Evolutionary conservation across 2,329 filamentous ascomycete species (phyloP).

Genomic region (Ophiosphaerella korrae): DNA sequence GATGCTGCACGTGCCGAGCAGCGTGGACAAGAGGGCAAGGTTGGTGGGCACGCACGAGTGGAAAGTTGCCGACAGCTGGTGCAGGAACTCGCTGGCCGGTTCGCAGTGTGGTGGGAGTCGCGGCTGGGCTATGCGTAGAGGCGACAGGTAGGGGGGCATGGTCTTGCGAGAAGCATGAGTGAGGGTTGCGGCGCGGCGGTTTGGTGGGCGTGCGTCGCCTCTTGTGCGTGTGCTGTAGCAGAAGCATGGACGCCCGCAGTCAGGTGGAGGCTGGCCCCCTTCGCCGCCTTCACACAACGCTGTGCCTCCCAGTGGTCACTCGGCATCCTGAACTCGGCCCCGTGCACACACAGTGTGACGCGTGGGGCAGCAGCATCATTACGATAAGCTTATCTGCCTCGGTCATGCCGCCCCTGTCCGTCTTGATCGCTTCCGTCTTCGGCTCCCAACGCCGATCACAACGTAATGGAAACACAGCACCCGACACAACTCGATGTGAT

Average conservation of each 20-base stretch:
- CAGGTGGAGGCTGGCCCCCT: too few species aligned
- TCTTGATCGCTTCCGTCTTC: not conserved
- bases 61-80: slow-evolving; percentile 62
- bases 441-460: slow-evolving; percentile 30
- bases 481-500: slow-evolving; percentile 53
- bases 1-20: slow-evolving; percentile 66
- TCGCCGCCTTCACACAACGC: too few species aligned
- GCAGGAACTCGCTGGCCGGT: slow-evolving; percentile 63
- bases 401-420: too few species aligned
- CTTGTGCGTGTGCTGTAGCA: too few species aligned
- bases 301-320: slow-evolving; percentile 14
- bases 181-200: not conserved
- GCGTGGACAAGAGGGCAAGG: slow-evolving; percentile 65
- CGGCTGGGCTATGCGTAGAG: slow-evolving; percentile 41
- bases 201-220: too few species aligned
- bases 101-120: slow-evolving; percentile 64
- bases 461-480: slow-evolving; percentile 31
- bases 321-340: slow-evolving; percentile 13
- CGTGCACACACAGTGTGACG: not conserved
- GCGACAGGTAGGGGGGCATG: slow-evolving; percentile 45
- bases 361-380: too few species aligned
- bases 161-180: slow-evolving; percentile 25
- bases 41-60: slow-evolving; percentile 68
- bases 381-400: slow-evolving; percentile 10
- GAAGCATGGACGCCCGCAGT: too few species aligned